A percentile compares a stretch with the other conserved stretches of the same genome.
These are phyloP conservation scores for Stenogyne calaminthoides DNA, from an alignment of 305 asterid genomes.

Conservation along the genomic window DNA sequence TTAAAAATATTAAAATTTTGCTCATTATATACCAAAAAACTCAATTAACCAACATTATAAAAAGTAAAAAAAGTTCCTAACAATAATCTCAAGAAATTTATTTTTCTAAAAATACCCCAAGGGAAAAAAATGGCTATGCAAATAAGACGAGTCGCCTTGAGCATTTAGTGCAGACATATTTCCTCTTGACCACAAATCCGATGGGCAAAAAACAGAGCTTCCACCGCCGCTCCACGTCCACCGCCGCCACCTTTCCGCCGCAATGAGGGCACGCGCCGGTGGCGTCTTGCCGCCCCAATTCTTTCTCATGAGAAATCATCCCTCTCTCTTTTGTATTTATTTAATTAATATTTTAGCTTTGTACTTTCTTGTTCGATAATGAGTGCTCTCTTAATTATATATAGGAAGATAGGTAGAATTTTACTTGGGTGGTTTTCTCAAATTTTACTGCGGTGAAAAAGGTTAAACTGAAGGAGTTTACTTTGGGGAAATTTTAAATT, in stretches of 20 bases:
- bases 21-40: too few species aligned
- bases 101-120: too few species aligned
- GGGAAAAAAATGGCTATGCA: conserved; percentile 7
- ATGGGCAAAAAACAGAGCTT: conserved; percentile 43
- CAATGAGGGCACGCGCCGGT: conserved; percentile 49
- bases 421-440: neutral
- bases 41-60: too few species aligned
- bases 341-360: neutral
- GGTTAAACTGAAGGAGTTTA: neutral
- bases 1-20: too few species aligned
- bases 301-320: conserved; percentile 39
- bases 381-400: neutral
- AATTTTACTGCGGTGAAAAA: conserved; percentile 11
- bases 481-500: too few species aligned
- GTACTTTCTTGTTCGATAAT: neutral
- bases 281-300: conserved; percentile 45
- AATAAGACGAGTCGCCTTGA: conserved; percentile 40
- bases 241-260: conserved; percentile 54
- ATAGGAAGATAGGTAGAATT: neutral
- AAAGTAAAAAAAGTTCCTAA: too few species aligned
- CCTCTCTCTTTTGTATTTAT: neutral
- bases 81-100: too few species aligned
- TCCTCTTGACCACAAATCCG: conserved; percentile 45
- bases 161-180: conserved; percentile 46
- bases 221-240: conserved; percentile 46